These are phyloP conservation scores for Cytospora piceicola DNA, from an alignment of 2,329 filamentous ascomycete species.

Conservation along the genomic window DNA sequence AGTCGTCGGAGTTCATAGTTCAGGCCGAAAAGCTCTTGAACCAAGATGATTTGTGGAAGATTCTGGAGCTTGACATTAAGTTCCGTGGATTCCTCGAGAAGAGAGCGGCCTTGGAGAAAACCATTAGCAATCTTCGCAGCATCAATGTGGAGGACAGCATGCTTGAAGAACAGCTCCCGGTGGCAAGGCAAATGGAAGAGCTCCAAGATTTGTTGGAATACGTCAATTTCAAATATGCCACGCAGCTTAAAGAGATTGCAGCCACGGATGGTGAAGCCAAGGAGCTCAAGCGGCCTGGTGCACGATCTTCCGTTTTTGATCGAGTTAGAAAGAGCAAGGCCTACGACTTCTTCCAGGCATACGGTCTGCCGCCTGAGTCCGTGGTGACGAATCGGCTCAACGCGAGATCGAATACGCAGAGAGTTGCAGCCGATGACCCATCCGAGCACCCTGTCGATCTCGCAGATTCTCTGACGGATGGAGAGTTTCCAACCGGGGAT, in stretches of 20 bases:
- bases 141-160: constrained; percentile 70
- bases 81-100: constrained; percentile 93
- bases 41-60: constrained; percentile 92
- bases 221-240: constrained; percentile 88
- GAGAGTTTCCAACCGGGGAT: constrained; percentile 75
- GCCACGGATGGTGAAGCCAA: constrained; percentile 65
- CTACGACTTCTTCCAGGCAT: constrained; percentile 82
- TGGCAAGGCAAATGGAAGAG: constrained; percentile 87
- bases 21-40: constrained; percentile 85
- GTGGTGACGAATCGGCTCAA: constrained; percentile 85
- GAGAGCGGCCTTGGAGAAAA: constrained; percentile 80
- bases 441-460: constrained; percentile 80
- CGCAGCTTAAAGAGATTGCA: constrained; percentile 80
- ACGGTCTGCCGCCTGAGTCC: constrained; percentile 86
- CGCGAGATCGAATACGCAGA: constrained; percentile 61
- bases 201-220: constrained; percentile 97
- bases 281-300: constrained; percentile 78
- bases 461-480: constrained; percentile 76
- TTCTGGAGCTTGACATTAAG: constrained; percentile 92
- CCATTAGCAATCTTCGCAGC: constrained; percentile 72
- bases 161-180: constrained; percentile 80
- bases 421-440: constrained; percentile 84
- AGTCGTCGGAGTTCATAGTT: constrained; percentile 73
- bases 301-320: constrained; percentile 79
- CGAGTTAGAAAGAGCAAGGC: constrained; percentile 79